Evolutionary conservation across 192 early-diverging fungal genomes (phyloP).

Genomic region (Piromyces finnis): DNA sequence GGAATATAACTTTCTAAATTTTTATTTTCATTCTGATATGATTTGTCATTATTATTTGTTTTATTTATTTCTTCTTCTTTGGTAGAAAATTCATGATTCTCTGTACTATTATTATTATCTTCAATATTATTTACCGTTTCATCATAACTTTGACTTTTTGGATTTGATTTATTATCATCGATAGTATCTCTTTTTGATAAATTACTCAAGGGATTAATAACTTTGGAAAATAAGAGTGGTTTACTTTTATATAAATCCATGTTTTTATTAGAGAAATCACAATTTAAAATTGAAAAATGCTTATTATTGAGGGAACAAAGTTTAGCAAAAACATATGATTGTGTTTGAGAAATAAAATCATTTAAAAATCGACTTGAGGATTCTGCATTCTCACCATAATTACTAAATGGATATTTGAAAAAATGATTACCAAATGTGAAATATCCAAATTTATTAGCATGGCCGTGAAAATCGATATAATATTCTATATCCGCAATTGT

Average conservation of each 20-base stretch:
- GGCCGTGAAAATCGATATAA: slow-evolving; percentile 11
- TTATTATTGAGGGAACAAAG: slow-evolving; percentile 1
- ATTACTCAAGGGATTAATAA: too few species aligned
- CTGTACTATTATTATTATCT: too few species aligned
- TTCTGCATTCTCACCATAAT: background rate
- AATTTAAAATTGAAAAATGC: slow-evolving; percentile 4
- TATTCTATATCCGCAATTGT: background rate
- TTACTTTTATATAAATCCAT: slow-evolving; percentile 2
- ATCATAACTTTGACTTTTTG: too few species aligned
- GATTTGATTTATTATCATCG: too few species aligned
- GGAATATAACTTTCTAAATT: background rate
- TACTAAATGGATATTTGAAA: background rate
- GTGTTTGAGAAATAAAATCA: slow-evolving; percentile 2
- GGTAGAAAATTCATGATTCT: too few species aligned
- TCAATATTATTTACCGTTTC: too few species aligned
- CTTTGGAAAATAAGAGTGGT: too few species aligned
- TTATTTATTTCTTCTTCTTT: too few species aligned
- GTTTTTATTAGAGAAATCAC: slow-evolving; percentile 8
- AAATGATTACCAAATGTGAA: slow-evolving; percentile 12
- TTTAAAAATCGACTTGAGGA: background rate
- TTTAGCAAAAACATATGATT: slow-evolving; percentile 4
- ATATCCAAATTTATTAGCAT: slow-evolving; percentile 10
- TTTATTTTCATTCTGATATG: too few species aligned
- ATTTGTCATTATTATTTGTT: too few species aligned
- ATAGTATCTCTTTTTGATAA: too few species aligned